Conservation (phyloP, 2,329 filamentous ascomycete species). For the Aspergillus spinulosporus region DNA sequence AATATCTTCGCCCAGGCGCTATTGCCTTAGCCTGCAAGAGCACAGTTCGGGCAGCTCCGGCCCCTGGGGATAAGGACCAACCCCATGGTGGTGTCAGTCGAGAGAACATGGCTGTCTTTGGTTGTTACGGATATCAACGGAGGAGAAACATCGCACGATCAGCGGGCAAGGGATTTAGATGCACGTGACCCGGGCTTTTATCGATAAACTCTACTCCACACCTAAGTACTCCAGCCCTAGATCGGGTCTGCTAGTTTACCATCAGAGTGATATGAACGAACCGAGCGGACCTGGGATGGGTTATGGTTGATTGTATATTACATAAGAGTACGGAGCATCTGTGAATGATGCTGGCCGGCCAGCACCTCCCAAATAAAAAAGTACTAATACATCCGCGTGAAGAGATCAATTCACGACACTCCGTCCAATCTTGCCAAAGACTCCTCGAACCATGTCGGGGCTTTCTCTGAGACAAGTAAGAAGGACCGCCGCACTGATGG, state of each 20-base stretch:
- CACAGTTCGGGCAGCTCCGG: conserved; percentile 18
- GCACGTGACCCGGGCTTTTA: conserved; percentile 25
- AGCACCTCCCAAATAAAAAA: background rate
- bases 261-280: background rate
- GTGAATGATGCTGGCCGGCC: background rate
- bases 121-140: conserved; percentile 19
- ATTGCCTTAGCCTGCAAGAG: conserved; percentile 21
- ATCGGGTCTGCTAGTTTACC: background rate
- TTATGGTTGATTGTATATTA: background rate
- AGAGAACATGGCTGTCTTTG: conserved; percentile 30
- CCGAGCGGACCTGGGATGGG: background rate
- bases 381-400: conserved; percentile 9
- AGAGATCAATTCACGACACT: conserved; percentile 28
- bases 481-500: conserved; percentile 67
- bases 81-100: conserved; percentile 29
- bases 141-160: conserved; percentile 10
- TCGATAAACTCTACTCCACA: conserved; percentile 16
- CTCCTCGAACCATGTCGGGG: conserved; percentile 63
- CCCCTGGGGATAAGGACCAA: conserved; percentile 21
- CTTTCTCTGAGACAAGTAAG: conserved; percentile 67
- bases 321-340: background rate
- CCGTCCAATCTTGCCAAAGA: conserved; percentile 60
- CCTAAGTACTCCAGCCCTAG: background rate
- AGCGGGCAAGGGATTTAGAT: conserved; percentile 11
- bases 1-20: conserved; percentile 31